phyloP scores from a whole-genome alignment of 176 grass and related monocot species.

The Aegilops longissima region DNA sequence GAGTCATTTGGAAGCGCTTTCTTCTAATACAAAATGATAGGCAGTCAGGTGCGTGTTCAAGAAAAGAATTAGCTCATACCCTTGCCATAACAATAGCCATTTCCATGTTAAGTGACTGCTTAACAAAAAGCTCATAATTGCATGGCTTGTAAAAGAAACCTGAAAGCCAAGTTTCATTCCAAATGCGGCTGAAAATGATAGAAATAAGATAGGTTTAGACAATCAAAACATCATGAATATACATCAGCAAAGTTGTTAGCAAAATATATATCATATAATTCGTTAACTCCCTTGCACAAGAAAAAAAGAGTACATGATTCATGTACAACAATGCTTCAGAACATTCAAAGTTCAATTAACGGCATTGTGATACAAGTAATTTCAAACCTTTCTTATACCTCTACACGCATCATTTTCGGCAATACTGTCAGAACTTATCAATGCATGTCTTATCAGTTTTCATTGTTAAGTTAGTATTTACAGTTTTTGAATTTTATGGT shows the following conservation, averaged over 20 bases:
- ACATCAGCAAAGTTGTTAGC: neutral
- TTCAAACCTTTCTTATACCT: neutral
- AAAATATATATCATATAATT: slow-evolving; percentile 8
- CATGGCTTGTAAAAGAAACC: slow-evolving; percentile 99
- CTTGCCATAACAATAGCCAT: slow-evolving; percentile 99
- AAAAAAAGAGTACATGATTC: slow-evolving; percentile 1
- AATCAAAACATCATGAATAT: neutral
- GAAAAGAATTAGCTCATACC: slow-evolving; percentile 48
- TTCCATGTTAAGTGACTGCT: slow-evolving; percentile 99
- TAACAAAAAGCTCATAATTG: slow-evolving; percentile 98
- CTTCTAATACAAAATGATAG: neutral
- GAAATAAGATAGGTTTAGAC: neutral
- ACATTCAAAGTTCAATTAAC: neutral
- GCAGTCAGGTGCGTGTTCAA: neutral
- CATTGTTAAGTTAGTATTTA: neutral
- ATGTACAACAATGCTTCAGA: slow-evolving; percentile 13
- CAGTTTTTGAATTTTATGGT: neutral
- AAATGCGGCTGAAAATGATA: slow-evolving; percentile 74
- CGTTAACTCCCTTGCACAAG: neutral
- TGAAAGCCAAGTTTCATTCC: slow-evolving; percentile 96
- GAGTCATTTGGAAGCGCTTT: neutral
- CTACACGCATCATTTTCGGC: slow-evolving; percentile 2
- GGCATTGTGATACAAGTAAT: slow-evolving; percentile 7
- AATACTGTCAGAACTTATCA: neutral
- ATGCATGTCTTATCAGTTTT: neutral